Evolutionary conservation across 2,329 filamentous ascomycete genomes (phyloP).

Genomic region (Septoria linicola): DNA sequence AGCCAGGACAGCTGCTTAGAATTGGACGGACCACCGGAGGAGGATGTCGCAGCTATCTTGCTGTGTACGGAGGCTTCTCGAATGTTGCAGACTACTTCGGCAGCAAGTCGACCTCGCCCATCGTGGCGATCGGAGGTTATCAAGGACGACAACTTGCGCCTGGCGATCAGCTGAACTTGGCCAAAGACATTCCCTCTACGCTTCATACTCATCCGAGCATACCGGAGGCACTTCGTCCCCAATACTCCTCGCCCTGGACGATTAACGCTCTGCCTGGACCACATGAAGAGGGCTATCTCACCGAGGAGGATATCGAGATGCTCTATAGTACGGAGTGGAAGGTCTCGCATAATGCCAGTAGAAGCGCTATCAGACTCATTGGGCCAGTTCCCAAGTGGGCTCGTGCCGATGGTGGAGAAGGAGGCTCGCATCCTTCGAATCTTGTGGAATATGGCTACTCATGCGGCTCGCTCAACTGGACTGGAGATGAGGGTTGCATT

Average conservation of each 20-base stretch:
- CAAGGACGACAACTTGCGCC: conserved; percentile 58
- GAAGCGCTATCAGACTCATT: conserved; percentile 60
- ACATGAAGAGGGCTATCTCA: conserved; percentile 56
- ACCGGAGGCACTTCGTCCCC: conserved; percentile 49
- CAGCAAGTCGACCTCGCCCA: conserved; percentile 59
- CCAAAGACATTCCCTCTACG: conserved; percentile 40
- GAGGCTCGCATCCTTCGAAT: conserved; percentile 58
- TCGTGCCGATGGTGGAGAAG: conserved; percentile 60
- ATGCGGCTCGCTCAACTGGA: conserved; percentile 59
- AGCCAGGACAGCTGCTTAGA: conserved; percentile 53
- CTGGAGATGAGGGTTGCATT: conserved; percentile 60
- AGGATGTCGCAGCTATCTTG: conserved; percentile 60
- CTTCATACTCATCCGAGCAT: conserved; percentile 40
- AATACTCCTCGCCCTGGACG: conserved; percentile 53
- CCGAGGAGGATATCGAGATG: conserved; percentile 54
- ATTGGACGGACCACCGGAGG: conserved; percentile 55
- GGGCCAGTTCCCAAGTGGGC: conserved; percentile 61
- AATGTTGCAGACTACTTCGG: conserved; percentile 57
- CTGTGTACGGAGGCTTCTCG: conserved; percentile 56
- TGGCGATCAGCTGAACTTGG: conserved; percentile 54
- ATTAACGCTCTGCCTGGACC: conserved; percentile 57
- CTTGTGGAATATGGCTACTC: conserved; percentile 60
- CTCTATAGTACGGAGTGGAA: conserved; percentile 60
- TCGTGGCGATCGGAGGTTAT: conserved; percentile 59
- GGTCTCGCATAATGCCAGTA: conserved; percentile 60